Base-by-base conservation (phyloP, 1,284 basidiomycete species). In the Exobasidium rhododendri region DNA sequence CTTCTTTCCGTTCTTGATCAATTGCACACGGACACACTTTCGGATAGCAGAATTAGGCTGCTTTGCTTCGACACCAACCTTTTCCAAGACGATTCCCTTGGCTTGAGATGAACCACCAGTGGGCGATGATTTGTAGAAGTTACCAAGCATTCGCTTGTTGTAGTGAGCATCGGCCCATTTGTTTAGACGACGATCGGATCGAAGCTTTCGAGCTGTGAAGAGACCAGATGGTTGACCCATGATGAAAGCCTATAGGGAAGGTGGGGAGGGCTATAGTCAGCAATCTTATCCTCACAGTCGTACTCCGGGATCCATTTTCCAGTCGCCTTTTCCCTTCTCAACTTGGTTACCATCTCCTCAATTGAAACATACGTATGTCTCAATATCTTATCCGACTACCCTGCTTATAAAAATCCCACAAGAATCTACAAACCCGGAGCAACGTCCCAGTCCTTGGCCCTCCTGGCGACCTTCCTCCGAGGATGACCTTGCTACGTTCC, bases 1-100 rank as follows among this genome's bases (percentile, higher is more conserved):
- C 84, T 98, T 97, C 90, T 98, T 98, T 80, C 96, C 96, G 86
- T 99, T 99, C 88, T 99, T 98, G 84, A 99, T 98, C 79, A 99
- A 87, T 82, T 99, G 96, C 68, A 98, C 96, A 85, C 96, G 92
- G 75, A 99, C 96, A 86, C 96, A 98, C 84, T 99, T 99, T 83
- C 96, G 92, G 31, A 62, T 62, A 57, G 61, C 61, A 17, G 61
- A 98, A 88, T 99, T 99, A 84, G 96, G 96, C 82, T 96, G 92
- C 84, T 94, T 94, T 79, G 92, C 92, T 82, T 86, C 85, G 59
- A 86, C 85, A 82, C 85, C 85, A 81, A 94, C 90, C 86, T 99
- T 99, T 85, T 99, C 96, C 69, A 99, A 89, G 70, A 99, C 96
- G 81, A 99, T 99, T 77, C 96, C 96, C 86, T 98, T 99, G 77